phyloP scores from a whole-genome alignment of 768 basidiomycete species.

The Sistotremastrum niveocremeum region DNA sequence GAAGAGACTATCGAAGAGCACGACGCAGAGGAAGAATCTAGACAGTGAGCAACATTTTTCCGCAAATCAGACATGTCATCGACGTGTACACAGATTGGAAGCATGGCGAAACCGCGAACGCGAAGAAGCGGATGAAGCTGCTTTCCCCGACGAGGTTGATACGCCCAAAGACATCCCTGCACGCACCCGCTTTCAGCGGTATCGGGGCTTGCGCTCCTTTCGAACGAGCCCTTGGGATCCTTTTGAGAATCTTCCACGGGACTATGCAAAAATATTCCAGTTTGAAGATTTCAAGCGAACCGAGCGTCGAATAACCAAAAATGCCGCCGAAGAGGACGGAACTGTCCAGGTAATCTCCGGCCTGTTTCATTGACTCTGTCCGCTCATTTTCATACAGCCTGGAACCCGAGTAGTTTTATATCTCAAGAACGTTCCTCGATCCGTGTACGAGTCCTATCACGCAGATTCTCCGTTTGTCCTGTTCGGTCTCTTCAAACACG shows the following conservation, averaged over 20 bases:
- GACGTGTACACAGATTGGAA: conserved; percentile 33
- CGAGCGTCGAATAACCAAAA: conserved; percentile 51
- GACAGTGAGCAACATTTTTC: conserved; percentile 44
- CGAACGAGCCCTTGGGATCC: conserved; percentile 97
- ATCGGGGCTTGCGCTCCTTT: conserved; percentile 82
- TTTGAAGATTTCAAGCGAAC: conserved; percentile 92
- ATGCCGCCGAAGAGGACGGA: conserved; percentile 46
- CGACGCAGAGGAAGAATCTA: conserved; percentile 60
- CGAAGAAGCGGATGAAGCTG: conserved; percentile 67
- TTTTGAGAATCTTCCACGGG: conserved; percentile 86
- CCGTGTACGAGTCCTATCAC: conserved; percentile 27
- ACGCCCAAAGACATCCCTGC: conserved; percentile 81
- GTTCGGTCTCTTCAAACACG: conserved; percentile 82
- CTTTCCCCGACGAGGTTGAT: conserved; percentile 95
- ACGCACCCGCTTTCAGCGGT: conserved; percentile 75
- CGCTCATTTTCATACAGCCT: conserved; percentile 31
- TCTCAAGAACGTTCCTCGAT: conserved; percentile 61
- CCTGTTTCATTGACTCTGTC: neutral
- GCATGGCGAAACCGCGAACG: conserved; percentile 56
- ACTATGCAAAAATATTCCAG: conserved; percentile 92
- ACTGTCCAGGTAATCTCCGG: conserved; percentile 45
- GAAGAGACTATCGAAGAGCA: conserved; percentile 29
- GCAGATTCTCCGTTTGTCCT: conserved; percentile 40
- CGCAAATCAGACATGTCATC: conserved; percentile 3
- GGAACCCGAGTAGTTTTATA: conserved; percentile 70